A percentile compares a stretch with the other conserved stretches of the same genome.
These are phyloP conservation scores for Microstegium vimineum DNA, from an alignment of 176 grass and related monocot genomes.

Conservation along the genomic window DNA sequence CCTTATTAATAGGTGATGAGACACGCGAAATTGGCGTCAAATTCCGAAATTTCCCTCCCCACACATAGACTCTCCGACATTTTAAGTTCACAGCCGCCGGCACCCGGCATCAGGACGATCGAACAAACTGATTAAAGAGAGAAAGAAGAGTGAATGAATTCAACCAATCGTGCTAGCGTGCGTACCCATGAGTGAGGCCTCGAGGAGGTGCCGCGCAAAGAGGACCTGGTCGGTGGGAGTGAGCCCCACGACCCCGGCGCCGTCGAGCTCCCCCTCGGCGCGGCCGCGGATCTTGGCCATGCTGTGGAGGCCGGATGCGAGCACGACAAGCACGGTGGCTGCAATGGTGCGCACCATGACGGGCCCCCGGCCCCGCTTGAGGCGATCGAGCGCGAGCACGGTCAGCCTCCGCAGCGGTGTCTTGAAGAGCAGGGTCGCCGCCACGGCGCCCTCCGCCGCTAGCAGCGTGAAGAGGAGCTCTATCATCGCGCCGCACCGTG, in stretches of 20 bases:
- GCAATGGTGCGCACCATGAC: conserved; percentile 83
- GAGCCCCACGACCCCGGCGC: conserved; percentile 21
- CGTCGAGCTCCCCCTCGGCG: conserved; percentile 43
- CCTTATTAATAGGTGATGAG: too few species aligned
- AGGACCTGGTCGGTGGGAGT: conserved; percentile 91
- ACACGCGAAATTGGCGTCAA: too few species aligned
- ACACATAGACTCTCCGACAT: neutral
- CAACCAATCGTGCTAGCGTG: neutral
- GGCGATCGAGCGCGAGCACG: conserved; percentile 51
- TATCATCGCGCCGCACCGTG: conserved; percentile 45
- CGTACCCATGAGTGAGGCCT: conserved; percentile 81
- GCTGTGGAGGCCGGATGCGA: conserved; percentile 73
- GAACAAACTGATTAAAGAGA: neutral
- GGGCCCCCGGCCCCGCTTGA: conserved; percentile 71
- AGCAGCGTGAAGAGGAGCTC: conserved; percentile 73
- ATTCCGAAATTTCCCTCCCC: neutral
- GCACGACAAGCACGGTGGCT: conserved; percentile 59
- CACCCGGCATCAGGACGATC: neutral
- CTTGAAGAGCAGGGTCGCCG: conserved; percentile 62
- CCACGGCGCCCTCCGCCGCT: conserved; percentile 43
- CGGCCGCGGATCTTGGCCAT: conserved; percentile 65
- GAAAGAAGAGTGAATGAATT: neutral
- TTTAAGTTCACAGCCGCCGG: neutral
- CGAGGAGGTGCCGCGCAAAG: conserved; percentile 75
- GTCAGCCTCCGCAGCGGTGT: conserved; percentile 61